Evolutionary conservation across 768 basidiomycete species (phyloP), one percentile per base, ranked within the genome.

Genomic region (Termitomyces sp.): DNA sequence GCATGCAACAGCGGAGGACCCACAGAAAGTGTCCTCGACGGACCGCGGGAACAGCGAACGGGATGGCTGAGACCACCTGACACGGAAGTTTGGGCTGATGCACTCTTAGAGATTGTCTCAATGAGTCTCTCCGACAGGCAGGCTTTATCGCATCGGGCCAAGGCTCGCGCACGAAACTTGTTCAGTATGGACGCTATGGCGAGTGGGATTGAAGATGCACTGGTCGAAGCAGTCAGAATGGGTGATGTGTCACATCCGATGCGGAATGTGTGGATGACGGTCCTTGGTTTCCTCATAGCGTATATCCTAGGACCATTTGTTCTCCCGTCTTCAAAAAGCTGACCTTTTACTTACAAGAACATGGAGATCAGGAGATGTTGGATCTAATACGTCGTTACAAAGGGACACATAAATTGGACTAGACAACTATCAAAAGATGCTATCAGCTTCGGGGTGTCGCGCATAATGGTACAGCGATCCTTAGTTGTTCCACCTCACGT

Each of bases 1-100:
- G 95, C 94, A 0, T 92, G 89, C 64, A 73, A 92, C 66, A 86
- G 82, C 57, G 92, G 92, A 16, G 96, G 96, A 2, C 97, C 97
- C 9, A 90, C 85, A 1, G 97, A 99, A 73, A 96, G 90, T 55
- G 73, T 96, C 30, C 63, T 79, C 9, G 71, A 72, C 28, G 55
- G 63, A 30, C 66, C 72, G 0, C 51, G 64, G 1, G 65, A 67
- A 5, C 76, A 77, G 51, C 76, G 83, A 28, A 97, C 95, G 0
- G 96, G 94, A 0, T 89, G 91, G 83, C 76, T 97, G 18, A 77
- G 85, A 20, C 58, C 72, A 1, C 88, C 94, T 0, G 77, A 83
- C 20, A 65, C 84, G 0, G 73, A 78, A 1, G 68, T 79, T 4
- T 98, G 96, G 96, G 82, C 89, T 2, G 72, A 79, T 7, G 85